Conservation (phyloP, 2,329 filamentous ascomycete species). For the Diplodia corticola region DNA sequence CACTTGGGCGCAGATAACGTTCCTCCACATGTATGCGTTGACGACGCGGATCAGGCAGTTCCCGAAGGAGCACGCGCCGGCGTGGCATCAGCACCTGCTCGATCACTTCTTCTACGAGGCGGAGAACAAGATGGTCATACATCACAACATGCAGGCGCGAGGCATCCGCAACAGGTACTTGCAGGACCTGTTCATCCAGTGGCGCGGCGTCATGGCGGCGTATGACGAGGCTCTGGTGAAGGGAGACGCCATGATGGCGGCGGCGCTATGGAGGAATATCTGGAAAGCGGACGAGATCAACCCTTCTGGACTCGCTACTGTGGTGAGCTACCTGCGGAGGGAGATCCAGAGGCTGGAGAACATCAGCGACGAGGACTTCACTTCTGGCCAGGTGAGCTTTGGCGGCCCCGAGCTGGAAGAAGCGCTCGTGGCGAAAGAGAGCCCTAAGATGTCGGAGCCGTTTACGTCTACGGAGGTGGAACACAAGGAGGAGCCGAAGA, state of each 20-base stretch:
- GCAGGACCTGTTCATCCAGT: constrained; percentile 91
- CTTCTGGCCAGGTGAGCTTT: constrained; percentile 36
- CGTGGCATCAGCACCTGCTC: constrained; percentile 86
- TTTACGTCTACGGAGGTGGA: background rate
- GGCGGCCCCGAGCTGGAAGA: background rate
- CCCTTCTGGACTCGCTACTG: constrained; percentile 59
- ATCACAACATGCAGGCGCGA: constrained; percentile 66
- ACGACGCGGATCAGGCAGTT: constrained; percentile 81
- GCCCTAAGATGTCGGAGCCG: background rate
- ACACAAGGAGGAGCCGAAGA: background rate
- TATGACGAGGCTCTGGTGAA: constrained; percentile 80
- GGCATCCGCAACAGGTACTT: constrained; percentile 61
- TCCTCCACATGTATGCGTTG: constrained; percentile 93
- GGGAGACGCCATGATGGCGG: constrained; percentile 74
- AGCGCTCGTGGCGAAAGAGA: constrained; percentile 1
- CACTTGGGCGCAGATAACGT: constrained; percentile 93
- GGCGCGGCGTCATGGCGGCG: constrained; percentile 80
- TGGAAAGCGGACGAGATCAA: constrained; percentile 73
- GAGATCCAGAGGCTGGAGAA: constrained; percentile 56
- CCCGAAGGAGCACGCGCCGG: constrained; percentile 65
- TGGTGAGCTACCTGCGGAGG: constrained; percentile 64
- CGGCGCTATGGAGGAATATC: constrained; percentile 90
- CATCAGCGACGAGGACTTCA: constrained; percentile 54
- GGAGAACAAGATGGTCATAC: constrained; percentile 78
- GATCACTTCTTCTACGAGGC: constrained; percentile 95